A percentile compares a stretch with the other conserved stretches of the same genome.
Conservation (phyloP, 2,329 filamentous ascomycete genomes). For the Clonostachys rosea region DNA sequence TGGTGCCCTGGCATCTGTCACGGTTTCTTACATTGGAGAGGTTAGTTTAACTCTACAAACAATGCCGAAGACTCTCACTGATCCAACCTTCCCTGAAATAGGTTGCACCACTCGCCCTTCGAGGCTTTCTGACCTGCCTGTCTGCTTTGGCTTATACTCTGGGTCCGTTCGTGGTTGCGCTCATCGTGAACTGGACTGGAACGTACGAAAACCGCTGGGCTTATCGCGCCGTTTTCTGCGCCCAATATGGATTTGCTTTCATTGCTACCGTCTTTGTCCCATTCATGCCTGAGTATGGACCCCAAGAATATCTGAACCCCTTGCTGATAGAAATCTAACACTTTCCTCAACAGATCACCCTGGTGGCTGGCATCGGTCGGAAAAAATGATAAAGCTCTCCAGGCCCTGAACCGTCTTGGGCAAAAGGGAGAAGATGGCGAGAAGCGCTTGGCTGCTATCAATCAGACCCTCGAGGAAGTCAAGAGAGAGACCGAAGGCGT, state of each 20-base stretch:
- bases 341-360: constrained; percentile 16
- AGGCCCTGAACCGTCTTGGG: constrained; percentile 24
- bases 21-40: constrained; percentile 22
- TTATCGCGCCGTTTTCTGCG: constrained; percentile 21
- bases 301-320: background rate
- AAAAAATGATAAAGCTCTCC: constrained; percentile 23
- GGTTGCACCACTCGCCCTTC: constrained; percentile 17
- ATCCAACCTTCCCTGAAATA: background rate
- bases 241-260: constrained; percentile 23
- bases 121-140: constrained; percentile 19
- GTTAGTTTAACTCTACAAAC: constrained; percentile 5
- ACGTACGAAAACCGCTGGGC: constrained; percentile 20
- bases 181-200: constrained; percentile 23
- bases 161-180: constrained; percentile 19
- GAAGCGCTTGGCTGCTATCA: constrained; percentile 17
- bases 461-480: constrained; percentile 23
- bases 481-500: constrained; percentile 25
- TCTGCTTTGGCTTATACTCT: constrained; percentile 20
- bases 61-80: background rate
- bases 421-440: constrained; percentile 14
- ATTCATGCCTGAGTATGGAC: constrained; percentile 32
- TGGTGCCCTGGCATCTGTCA: constrained; percentile 15
- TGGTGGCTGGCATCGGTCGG: constrained; percentile 29
- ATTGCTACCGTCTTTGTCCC: constrained; percentile 19
- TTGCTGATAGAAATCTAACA: background rate